These are phyloP conservation scores for Fallopia convolvulus DNA, from an alignment of 148 eudicot genomes.

Conservation along the genomic window DNA sequence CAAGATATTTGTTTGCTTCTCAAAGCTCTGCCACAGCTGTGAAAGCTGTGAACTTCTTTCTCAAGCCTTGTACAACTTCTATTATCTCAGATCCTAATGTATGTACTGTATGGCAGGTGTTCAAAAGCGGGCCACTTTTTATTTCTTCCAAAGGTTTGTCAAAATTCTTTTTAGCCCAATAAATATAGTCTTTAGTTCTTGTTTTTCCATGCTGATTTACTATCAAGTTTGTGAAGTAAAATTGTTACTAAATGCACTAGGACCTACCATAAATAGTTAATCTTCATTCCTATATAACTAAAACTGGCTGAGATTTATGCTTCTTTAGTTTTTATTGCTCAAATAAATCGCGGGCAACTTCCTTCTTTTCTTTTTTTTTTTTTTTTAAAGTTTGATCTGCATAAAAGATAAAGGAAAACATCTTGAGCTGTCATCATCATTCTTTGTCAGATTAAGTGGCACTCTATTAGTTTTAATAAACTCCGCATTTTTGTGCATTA, in stretches of 20 bases:
- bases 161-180: background rate
- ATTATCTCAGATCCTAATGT: background rate
- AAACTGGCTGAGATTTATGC: background rate
- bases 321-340: conserved; percentile 4
- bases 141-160: conserved; percentile 94
- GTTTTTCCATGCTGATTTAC: background rate
- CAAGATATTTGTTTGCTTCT: background rate
- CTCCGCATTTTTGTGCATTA: background rate
- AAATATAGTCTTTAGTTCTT: background rate
- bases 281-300: background rate
- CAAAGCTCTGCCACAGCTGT: background rate
- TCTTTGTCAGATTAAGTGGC: background rate
- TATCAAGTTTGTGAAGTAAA: background rate
- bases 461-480: background rate
- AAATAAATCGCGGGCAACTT: background rate
- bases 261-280: background rate
- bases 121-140: conserved; percentile 95
- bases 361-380: background rate
- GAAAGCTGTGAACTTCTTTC: background rate
- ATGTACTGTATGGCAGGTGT: conserved; percentile 45
- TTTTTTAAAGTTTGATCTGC: background rate
- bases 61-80: background rate
- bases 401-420: background rate
- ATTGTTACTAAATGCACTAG: background rate
- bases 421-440: background rate